phyloP scores from a whole-genome alignment of 2,329 filamentous ascomycete genomes.

The Fusarium piperis region DNA sequence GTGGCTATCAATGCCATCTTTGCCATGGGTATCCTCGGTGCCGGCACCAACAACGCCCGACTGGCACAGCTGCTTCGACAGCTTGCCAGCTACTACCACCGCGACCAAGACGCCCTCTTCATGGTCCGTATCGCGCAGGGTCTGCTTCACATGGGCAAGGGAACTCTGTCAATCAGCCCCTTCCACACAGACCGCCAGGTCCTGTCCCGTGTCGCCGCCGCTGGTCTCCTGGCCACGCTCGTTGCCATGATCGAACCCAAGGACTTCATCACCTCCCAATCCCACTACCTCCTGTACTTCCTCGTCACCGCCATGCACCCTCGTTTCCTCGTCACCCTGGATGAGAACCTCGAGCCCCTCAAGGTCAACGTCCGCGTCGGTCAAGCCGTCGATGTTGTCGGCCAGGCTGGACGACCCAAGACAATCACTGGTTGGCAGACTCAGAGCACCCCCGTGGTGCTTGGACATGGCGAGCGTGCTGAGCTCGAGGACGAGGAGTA shows the following conservation, averaged over 20 bases:
- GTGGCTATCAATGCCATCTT: constrained; percentile 99
- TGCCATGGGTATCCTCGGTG: constrained; percentile 96
- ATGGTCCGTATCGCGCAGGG: constrained; percentile 99
- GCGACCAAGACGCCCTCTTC: constrained; percentile 94
- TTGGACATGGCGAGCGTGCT: constrained; percentile 94
- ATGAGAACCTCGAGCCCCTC: constrained; percentile 92
- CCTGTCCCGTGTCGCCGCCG: constrained; percentile 88
- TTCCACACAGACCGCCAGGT: constrained; percentile 99
- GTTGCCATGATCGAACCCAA: constrained; percentile 96
- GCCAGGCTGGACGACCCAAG: constrained; percentile 96
- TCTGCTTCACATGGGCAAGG: constrained; percentile 98
- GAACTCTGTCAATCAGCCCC: constrained; percentile 93
- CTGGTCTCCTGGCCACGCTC: constrained; percentile 88
- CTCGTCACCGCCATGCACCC: constrained; percentile 97
- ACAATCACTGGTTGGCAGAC: constrained; percentile 99
- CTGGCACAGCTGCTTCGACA: constrained; percentile 93
- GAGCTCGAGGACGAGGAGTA: constrained; percentile 99
- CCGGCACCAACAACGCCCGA: constrained; percentile 97
- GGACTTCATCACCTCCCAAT: constrained; percentile 73
- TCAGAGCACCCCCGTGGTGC: constrained; percentile 95
- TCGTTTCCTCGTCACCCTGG: constrained; percentile 93
- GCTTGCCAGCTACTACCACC: constrained; percentile 97
- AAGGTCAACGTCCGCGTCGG: constrained; percentile 97
- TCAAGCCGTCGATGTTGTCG: constrained; percentile 97
- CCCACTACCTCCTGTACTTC: constrained; percentile 97